Base-by-base conservation (phyloP, 306 rosid genomes). In the Fagus crenata region DNA sequence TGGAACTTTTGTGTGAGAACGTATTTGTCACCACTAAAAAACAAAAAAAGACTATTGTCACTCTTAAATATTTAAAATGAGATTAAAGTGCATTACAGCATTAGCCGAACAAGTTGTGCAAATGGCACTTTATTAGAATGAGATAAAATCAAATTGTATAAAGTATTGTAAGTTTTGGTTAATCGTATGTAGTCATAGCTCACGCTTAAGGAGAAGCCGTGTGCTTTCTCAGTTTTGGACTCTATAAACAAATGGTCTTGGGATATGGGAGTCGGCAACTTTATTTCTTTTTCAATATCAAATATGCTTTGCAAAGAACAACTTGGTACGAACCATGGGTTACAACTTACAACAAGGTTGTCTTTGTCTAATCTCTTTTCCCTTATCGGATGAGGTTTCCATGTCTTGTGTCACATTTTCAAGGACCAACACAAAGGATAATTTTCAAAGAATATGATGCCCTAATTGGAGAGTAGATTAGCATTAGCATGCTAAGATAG, bases 161-260 rank as follows among this genome's bases (percentile, higher is more conserved):
- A 4, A 6, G 18, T 51, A 11, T 35, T 32, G 17, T 2, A 13
- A 15, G 43, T 63, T 36, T 68, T 55, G 81, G 80, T 83, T 69
- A 81, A 69, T 43, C 75, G 89, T 64, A 87, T 73, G 8, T 67
- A 81, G 87, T 13, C 84, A 71, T 40, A 46, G 35, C 41, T 31
- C 60, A 61, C 51, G 18, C 61, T 56, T 65, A 22, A 33, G 59
- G 39, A 40, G 40, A 75, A 74, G 59, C 35, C 65, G 43, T 13
- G 49, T n/a, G 43, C 39, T 51, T 78, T 53, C 59, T n/a, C 5
- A 2, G 37, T 2, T 58, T 32, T 22, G 41, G 42, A 46, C 28
- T 37, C 51, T 46, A 12, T 49, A 18, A 54, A 59, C 55, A 53
- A n/a, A 7, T 7, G 31, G 55, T 68, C 68, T 40, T 51, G 31